Percentiles rank a stretch among this genome's conserved stretches.
Evolutionary conservation across 179 eudicot species (phyloP).

Genomic region (Beta corolliflora): DNA sequence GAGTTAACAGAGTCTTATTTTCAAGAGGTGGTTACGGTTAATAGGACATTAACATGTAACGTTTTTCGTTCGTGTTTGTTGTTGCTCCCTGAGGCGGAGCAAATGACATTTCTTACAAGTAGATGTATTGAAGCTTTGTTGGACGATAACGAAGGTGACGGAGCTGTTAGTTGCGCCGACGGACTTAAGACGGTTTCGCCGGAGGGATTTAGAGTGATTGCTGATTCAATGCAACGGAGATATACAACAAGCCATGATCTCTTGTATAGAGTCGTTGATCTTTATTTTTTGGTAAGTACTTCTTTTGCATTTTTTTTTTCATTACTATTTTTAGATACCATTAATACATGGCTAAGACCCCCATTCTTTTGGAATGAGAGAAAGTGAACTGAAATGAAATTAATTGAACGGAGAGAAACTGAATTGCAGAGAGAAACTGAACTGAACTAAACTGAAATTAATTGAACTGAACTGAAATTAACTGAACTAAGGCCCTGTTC

Average conservation of each 20-base stretch:
- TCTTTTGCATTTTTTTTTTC: not conserved
- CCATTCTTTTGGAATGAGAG: too few species aligned
- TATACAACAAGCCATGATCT: conserved; percentile 61
- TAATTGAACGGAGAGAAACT: too few species aligned
- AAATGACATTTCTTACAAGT: conserved; percentile 52
- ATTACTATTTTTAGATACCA: too few species aligned
- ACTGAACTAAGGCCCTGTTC: too few species aligned
- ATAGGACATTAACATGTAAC: conserved; percentile 43
- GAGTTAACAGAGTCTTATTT: conserved; percentile 66
- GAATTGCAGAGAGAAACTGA: too few species aligned
- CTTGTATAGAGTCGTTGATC: conserved; percentile 59
- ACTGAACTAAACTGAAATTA: too few species aligned
- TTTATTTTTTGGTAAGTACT: conserved; percentile 67
- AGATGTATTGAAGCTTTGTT: conserved; percentile 63
- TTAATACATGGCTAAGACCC: too few species aligned
- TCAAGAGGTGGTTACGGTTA: conserved; percentile 38
- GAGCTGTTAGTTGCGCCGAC: conserved; percentile 43
- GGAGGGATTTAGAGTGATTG: conserved; percentile 50
- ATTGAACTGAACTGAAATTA: too few species aligned
- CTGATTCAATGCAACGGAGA: conserved; percentile 50
- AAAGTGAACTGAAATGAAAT: too few species aligned
- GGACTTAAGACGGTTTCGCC: conserved; percentile 46
- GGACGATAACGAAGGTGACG: conserved; percentile 39
- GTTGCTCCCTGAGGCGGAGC: conserved; percentile 79
- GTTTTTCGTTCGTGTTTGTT: conserved; percentile 54